Conservation (phyloP, 352 stramenopile genomes). For the Albugo candida region DNA sequence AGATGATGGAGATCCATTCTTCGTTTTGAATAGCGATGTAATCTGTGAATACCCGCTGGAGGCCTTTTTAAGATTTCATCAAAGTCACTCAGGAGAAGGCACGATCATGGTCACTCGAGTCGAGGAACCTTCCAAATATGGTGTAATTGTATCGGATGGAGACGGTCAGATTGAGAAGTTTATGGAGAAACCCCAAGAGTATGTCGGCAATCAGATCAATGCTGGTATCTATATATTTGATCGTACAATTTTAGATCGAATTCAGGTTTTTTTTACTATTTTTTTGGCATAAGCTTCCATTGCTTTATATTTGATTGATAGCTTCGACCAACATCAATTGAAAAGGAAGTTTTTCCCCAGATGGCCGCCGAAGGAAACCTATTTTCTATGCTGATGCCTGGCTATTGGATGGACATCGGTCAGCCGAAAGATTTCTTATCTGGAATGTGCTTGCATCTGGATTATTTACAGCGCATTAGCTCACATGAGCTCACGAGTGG, state of each 20-base stretch:
- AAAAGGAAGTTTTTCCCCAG: slow-evolving; percentile 80
- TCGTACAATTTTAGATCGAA: slow-evolving; percentile 69
- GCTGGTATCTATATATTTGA: slow-evolving; percentile 83
- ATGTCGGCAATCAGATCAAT: slow-evolving; percentile 83
- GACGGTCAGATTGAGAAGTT: slow-evolving; percentile 77
- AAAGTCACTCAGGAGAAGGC: slow-evolving; percentile 49
- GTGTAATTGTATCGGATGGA: slow-evolving; percentile 56
- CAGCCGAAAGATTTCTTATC: slow-evolving; percentile 80
- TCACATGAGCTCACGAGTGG: slow-evolving; percentile 27
- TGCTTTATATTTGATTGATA: slow-evolving; percentile 1
- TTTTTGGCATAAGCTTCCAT: background rate
- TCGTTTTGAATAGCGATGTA: slow-evolving; percentile 83
- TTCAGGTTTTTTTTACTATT: slow-evolving; percentile 40
- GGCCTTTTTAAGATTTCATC: slow-evolving; percentile 65
- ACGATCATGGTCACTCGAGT: slow-evolving; percentile 73
- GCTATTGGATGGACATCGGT: slow-evolving; percentile 84
- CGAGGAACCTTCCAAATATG: slow-evolving; percentile 80
- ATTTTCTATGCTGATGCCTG: slow-evolving; percentile 66
- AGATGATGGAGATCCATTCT: slow-evolving; percentile 74
- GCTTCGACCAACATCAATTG: slow-evolving; percentile 77
- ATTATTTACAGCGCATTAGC: slow-evolving; percentile 37
- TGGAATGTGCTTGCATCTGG: slow-evolving; percentile 72
- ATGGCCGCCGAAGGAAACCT: slow-evolving; percentile 78
- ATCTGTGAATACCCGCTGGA: slow-evolving; percentile 72
- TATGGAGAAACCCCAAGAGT: slow-evolving; percentile 78